Conservation (phyloP, 495 filamentous ascomycete species). For the Astrothelium macrocarpum region DNA sequence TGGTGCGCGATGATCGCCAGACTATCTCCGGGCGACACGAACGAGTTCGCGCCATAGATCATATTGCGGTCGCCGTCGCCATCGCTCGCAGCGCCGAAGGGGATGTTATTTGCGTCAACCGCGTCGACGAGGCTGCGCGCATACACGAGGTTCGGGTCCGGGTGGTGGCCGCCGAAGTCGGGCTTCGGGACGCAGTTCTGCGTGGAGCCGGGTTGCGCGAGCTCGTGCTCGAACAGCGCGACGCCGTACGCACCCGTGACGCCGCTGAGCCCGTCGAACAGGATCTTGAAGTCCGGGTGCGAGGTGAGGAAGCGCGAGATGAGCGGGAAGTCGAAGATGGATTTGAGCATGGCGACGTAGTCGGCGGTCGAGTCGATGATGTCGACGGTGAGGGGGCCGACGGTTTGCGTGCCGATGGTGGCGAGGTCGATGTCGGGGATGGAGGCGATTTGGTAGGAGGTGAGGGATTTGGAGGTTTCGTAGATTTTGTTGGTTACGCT, state of each 20-base stretch:
- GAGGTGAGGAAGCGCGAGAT: conserved; percentile 84
- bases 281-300: conserved; percentile 87
- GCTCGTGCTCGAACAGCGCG: conserved; percentile 88
- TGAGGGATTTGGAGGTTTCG: conserved; percentile 76
- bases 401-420: conserved; percentile 71
- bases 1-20: conserved; percentile 97
- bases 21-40: conserved; percentile 94
- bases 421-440: conserved; percentile 79
- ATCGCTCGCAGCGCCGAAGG: conserved; percentile 92
- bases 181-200: conserved; percentile 90
- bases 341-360: conserved; percentile 90
- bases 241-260: conserved; percentile 93
- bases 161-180: conserved; percentile 94
- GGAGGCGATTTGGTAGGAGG: conserved; percentile 81
- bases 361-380: conserved; percentile 85
- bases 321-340: conserved; percentile 93
- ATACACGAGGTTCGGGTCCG: conserved; percentile 97
- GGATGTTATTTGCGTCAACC: conserved; percentile 82
- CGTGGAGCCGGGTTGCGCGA: conserved; percentile 71
- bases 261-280: conserved; percentile 90
- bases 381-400: conserved; percentile 83
- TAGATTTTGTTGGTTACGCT: conserved; percentile 96
- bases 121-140: conserved; percentile 89
- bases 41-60: conserved; percentile 95
- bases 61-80: conserved; percentile 99